Conservation (phyloP, 1,284 basidiomycete genomes). For the Austropuccinia psidii region DNA sequence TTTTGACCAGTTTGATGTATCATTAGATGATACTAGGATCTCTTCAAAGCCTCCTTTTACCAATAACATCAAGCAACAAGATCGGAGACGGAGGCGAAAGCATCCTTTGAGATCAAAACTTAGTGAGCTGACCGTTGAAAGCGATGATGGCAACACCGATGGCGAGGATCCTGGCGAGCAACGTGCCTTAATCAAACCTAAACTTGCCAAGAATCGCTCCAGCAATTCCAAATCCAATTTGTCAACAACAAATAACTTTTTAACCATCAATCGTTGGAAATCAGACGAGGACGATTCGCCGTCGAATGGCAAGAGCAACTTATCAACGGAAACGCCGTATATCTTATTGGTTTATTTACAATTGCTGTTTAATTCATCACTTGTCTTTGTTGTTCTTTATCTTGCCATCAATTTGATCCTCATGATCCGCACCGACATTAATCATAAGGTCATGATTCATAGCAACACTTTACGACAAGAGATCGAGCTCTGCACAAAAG, state of each 20-base stretch:
- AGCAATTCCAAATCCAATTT: not conserved
- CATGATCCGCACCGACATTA: conserved; percentile 19
- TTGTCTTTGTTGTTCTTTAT: conserved; percentile 11
- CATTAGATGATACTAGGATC: not conserved
- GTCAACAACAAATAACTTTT: conserved; percentile 1
- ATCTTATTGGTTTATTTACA: conserved; percentile 30
- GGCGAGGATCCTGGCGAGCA: not conserved
- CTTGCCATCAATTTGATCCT: conserved; percentile 14
- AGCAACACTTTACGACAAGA: conserved; percentile 20
- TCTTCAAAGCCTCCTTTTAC: conserved; percentile 10
- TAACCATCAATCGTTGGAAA: conserved; percentile 23
- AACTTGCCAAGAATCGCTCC: not conserved
- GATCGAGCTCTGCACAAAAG: conserved; percentile 15
- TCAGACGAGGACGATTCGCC: not conserved
- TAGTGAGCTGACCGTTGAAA: not conserved
- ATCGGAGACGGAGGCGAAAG: not conserved
- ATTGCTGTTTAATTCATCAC: conserved; percentile 29
- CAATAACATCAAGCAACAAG: conserved; percentile 24
- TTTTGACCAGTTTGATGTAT: not conserved
- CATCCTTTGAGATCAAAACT: not conserved
- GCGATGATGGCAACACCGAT: not conserved
- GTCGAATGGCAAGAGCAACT: not conserved
- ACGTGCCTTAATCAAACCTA: not conserved
- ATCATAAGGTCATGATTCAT: not conserved
- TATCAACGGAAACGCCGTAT: conserved; percentile 29